Base-by-base conservation (phyloP, 345 rosid species). In the Pugionium dolabratum region DNA sequence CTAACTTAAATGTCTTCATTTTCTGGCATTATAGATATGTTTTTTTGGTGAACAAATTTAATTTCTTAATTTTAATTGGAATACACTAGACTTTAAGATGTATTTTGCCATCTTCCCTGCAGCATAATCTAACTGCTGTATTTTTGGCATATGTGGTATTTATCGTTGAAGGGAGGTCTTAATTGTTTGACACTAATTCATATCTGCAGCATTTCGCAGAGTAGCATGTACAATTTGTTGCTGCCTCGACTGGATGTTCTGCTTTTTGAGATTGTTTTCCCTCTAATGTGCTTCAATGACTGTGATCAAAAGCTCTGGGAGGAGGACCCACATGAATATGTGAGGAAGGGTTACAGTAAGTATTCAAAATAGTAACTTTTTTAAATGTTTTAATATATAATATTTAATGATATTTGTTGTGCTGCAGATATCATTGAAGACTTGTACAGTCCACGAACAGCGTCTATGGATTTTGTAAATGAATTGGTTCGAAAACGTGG, bases 301-400 rank as follows among this genome's bases (percentile, higher is more conserved):
- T 67, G 77, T 79, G 99, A 95, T 82, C 98, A 95, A 80, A 83
- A 86, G 77, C 99, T 95, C 66, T 95, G 99, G 99, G 99, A 89
- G 58, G 99, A 95, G 80, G 99, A 95, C 66, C 96, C 99, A 7
- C 98, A 95, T 70, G 99, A 95, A 79, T 95, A 95, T 77, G 99
- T 95, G 72, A 87, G 99, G 82, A 95, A 95, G 79, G 99, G 99
- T 36, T 95, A 95, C 80, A 96, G 99, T 95, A 80, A 83, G 98
- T 80, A 55, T 28, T 40, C 7, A 63, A 59, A 40, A 7, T 35
- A 4, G 10, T 26, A 26, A 31, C 11, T 64, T 60, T 43, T 44
- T 51, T 62, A 30, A 53, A 33, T 34, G n/a, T 60, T 53, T 2
- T 28, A 28, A 51, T 47, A 46, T 11, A 52, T 55, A 30, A 49